These are phyloP conservation scores for Adansonia digitata DNA, from an alignment of 345 rosid genomes.

Conservation along the genomic window DNA sequence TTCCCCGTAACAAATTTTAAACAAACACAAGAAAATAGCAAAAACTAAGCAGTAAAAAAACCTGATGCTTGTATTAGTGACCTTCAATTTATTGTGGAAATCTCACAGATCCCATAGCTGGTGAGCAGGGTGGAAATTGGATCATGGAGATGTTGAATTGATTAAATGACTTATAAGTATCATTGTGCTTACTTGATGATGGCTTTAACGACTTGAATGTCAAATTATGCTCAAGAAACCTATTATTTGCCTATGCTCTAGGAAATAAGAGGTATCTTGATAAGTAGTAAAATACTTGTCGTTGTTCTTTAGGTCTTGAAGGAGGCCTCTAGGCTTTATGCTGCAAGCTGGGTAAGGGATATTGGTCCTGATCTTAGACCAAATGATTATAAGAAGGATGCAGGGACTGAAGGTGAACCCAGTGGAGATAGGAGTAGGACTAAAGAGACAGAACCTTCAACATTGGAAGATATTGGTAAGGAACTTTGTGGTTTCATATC, in stretches of 20 bases:
- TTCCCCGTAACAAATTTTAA: neutral
- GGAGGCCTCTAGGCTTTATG: conserved; percentile 90
- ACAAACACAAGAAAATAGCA: neutral
- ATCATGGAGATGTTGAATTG: neutral
- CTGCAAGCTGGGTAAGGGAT: conserved; percentile 88
- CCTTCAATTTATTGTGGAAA: neutral
- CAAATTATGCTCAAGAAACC: neutral
- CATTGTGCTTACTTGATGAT: neutral
- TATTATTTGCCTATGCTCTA: neutral
- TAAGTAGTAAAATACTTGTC: neutral
- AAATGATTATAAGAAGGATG: conserved; percentile 61
- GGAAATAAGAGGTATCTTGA: neutral
- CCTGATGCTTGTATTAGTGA: neutral
- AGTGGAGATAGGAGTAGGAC: conserved; percentile 13
- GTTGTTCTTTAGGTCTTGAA: conserved; percentile 51
- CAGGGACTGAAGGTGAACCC: conserved; percentile 38
- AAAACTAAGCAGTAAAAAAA: neutral
- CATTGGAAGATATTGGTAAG: conserved; percentile 85
- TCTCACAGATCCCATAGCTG: neutral
- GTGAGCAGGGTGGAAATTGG: neutral
- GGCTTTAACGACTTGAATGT: neutral
- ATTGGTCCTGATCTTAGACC: conserved; percentile 96
- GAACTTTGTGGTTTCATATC: conserved; percentile 5
- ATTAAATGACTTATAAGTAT: neutral
- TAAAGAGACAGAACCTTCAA: conserved; percentile 59